Conservation (phyloP, 2,329 filamentous ascomycete species). For the Aureobasidium leucospermi region DNA sequence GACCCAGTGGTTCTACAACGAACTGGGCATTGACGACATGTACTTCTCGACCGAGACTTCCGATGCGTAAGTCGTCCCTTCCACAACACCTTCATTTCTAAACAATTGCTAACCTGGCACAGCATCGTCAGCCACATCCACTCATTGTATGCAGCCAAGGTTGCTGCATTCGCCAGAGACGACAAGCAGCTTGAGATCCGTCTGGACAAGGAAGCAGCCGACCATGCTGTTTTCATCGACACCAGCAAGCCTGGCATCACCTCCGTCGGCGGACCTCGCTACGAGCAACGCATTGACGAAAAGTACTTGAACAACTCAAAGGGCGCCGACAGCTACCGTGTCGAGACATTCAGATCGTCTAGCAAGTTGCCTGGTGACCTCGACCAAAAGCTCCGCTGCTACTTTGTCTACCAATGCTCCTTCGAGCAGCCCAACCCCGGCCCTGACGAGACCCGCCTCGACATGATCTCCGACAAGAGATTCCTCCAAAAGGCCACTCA, state of each 20-base stretch:
- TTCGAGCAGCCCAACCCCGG: conserved; percentile 70
- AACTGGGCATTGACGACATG: conserved; percentile 95
- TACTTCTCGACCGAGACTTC: conserved; percentile 90
- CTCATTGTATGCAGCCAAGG: conserved; percentile 92
- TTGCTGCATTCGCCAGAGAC: conserved; percentile 85
- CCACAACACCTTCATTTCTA: not conserved
- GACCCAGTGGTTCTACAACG: conserved; percentile 94
- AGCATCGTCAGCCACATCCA: conserved; percentile 86
- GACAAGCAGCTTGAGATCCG: conserved; percentile 93
- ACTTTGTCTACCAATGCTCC: conserved; percentile 96
- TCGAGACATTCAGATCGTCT: conserved; percentile 93
- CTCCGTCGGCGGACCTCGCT: conserved; percentile 70
- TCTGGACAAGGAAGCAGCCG: conserved; percentile 86
- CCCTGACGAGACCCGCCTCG: conserved; percentile 76
- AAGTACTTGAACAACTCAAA: conserved; percentile 86
- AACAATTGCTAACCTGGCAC: conserved; percentile 17
- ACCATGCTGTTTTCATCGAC: conserved; percentile 98
- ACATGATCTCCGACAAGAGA: conserved; percentile 84
- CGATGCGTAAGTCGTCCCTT: conserved; percentile 47
- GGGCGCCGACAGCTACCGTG: conserved; percentile 69
- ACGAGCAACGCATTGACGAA: conserved; percentile 86
- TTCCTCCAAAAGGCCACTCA: conserved; percentile 93
- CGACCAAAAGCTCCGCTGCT: conserved; percentile 84
- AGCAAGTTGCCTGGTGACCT: conserved; percentile 68
- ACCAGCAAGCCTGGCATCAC: conserved; percentile 85